Evolutionary conservation across 176 grass and related monocot species (phyloP), one percentile per base, ranked within the genome.

Genomic region (Dactylis glomerata): DNA sequence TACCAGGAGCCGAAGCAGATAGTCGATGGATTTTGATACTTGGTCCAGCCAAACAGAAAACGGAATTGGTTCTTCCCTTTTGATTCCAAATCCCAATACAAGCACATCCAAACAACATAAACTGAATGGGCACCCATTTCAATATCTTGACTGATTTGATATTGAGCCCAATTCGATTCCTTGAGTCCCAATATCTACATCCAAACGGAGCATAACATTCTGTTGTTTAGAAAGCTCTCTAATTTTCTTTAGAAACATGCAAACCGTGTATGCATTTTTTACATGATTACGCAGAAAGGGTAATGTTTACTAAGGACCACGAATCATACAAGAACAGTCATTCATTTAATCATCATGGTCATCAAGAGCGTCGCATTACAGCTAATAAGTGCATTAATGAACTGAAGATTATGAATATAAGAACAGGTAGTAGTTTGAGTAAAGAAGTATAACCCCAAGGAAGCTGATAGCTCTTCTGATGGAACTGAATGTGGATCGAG

Each of bases 401-500:
- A 80, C 36, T 54, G 81, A 4, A 24, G 22, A 63, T 36, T 49
- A 28, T 33, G 63, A 71, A 42, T 11, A 75, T 68, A 37, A 37
- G 19, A 81, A 70, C 20, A 50, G 26, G 24, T 28, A 78, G 56
- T 26, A 63, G 33, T 38, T 36, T 12, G 49, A 85, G 74, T 32
- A 74, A 87, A 77, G 59, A 85, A 82, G 67, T 76, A 87, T 86
- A 78, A 97, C 96, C 93, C 96, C 81, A 99, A 86, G 70, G 96
- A 94, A 83, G 96, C 90, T 9, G 96, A 90, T 66, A 99, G 76
- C 80, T 99, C 93, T 87, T 96, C 93, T 56, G 96, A 86, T 87
- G 93, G 93, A 75, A 99, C 81, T 56, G 96, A 94, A 89, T 99
- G 91, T 52, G 96, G 93, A 88, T 96, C 88, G 0, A 99, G 93